A percentile compares a stretch with the other conserved stretches of the same genome.
Evolutionary conservation across 768 basidiomycete species (phyloP).

Genomic region (Tylopilus balloui): DNA sequence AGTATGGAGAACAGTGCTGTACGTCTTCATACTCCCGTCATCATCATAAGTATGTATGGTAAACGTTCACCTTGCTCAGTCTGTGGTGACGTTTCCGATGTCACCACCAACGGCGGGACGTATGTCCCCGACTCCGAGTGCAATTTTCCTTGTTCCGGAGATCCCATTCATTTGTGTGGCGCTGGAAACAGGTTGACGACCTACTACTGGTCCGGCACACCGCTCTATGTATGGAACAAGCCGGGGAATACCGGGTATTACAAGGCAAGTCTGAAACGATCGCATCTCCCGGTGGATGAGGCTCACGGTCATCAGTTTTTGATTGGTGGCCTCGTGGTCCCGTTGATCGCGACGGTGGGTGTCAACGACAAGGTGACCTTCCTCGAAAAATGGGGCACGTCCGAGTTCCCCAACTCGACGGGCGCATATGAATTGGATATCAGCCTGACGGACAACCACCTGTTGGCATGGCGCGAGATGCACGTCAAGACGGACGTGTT

Average conservation of each 20-base stretch:
- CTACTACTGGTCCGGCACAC: conserved; percentile 49
- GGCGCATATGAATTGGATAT: conserved; percentile 78
- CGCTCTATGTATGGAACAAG: conserved; percentile 57
- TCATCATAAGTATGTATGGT: not conserved
- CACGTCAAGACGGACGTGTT: conserved; percentile 76
- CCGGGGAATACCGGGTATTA: conserved; percentile 65
- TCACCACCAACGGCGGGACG: conserved; percentile 33
- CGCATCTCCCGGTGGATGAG: not conserved
- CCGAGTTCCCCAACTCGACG: conserved; percentile 58
- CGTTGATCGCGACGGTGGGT: conserved; percentile 70
- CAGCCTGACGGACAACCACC: conserved; percentile 43
- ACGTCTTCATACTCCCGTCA: not conserved
- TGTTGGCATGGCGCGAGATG: conserved; percentile 67
- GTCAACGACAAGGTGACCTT: conserved; percentile 80
- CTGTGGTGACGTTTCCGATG: conserved; percentile 65
- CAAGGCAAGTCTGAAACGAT: conserved; percentile 43
- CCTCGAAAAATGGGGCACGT: conserved; percentile 70
- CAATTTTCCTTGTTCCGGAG: conserved; percentile 58
- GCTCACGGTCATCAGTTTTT: conserved; percentile 35
- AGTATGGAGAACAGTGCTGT: conserved; percentile 75
- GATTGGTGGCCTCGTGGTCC: conserved; percentile 60
- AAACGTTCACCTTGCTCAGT: conserved; percentile 34
- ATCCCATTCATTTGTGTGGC: conserved; percentile 67
- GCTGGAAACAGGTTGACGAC: conserved; percentile 48
- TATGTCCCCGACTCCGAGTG: conserved; percentile 38